Base-by-base conservation (phyloP, 768 basidiomycete genomes). In the Crepidotus variabilis region DNA sequence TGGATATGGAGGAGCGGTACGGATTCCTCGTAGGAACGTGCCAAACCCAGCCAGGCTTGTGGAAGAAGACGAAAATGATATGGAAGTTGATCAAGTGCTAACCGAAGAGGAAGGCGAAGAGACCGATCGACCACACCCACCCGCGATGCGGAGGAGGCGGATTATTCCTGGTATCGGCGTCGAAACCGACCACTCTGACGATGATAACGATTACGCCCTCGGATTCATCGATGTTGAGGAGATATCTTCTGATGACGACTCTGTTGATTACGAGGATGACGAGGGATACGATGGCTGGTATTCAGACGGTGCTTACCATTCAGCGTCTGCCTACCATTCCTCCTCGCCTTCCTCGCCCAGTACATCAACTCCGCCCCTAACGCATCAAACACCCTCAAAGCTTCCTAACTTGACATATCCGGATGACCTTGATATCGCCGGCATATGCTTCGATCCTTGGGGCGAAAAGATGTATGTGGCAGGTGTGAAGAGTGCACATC, bases 271-370 rank as follows among this genome's bases (percentile, higher is more conserved):
- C 35, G 39, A 67, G 24, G 69, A 72, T 6, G 78, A 81, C 55
- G 63, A 80, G 35, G 84, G 87, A 63, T 70, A 91, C 50, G 87
- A 88, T 2, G 90, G 90, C 11, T 74, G 81, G 36, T 89, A 85
- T 58, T 91, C 90, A 60, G 89, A 90, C 67, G 88, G 87, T 16
- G 47, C 13, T 3, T 49, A 49, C 24, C 21, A 49, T 49, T 28
- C 20, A 32, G 24, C 46, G 2, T 51, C 47, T 22, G 24, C 48
- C 1, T 45, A 32, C 22, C 49, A 43, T 9, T 35, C 35, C 24
- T 50, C 49, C 33, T 32, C 56, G 2, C 51, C 46, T 14, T 51
- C 51, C 28, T 18, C 45, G 22, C 48, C 55, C 8, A 54, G 22
- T n/a, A 22, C 52, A 13, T 24, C 53, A 28, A 24, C 47, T 45